A percentile compares a stretch with the other conserved stretches of the same genome.
Evolutionary conservation across 441 rosid species (phyloP).

Genomic region (Kokia cookei): DNA sequence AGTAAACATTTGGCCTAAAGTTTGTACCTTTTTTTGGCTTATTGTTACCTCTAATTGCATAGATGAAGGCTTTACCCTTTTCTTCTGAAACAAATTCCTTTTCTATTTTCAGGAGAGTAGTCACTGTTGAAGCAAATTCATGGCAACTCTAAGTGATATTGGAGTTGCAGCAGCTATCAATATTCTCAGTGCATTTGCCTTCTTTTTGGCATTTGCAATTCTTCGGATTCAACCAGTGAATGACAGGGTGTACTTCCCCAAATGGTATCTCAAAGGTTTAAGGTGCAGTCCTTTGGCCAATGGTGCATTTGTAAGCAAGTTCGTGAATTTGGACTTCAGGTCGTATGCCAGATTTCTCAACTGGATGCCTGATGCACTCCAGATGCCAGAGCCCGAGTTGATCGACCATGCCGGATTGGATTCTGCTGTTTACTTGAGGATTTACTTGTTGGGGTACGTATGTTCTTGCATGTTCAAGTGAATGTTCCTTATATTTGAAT

Average conservation of each 20-base stretch:
- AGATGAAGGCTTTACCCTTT: neutral
- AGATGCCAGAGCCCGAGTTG: constrained; percentile 95
- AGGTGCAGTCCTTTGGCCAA: constrained; percentile 63
- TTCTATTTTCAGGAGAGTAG: neutral
- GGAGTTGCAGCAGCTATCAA: constrained; percentile 84
- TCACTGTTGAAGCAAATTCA: constrained; percentile 13
- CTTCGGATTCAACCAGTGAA: constrained; percentile 93
- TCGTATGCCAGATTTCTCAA: constrained; percentile 68
- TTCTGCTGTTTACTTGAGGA: constrained; percentile 89
- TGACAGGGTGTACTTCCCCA: constrained; percentile 94
- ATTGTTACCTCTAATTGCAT: neutral
- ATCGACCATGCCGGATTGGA: constrained; percentile 97
- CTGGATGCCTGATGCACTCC: constrained; percentile 96
- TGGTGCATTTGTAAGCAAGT: constrained; percentile 59
- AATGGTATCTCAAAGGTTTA: constrained; percentile 91
- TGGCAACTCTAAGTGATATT: constrained; percentile 80
- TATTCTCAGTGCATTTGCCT: constrained; percentile 67
- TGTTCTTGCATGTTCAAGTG: neutral
- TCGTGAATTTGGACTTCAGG: constrained; percentile 75
- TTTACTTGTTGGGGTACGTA: constrained; percentile 72
- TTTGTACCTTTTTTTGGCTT: neutral
- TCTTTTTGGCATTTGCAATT: constrained; percentile 80
- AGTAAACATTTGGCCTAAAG: neutral
- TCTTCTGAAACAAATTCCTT: neutral
- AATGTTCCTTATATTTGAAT: neutral